Base-by-base conservation (phyloP, 2,329 filamentous ascomycete genomes). In the Didymella lethalis region DNA sequence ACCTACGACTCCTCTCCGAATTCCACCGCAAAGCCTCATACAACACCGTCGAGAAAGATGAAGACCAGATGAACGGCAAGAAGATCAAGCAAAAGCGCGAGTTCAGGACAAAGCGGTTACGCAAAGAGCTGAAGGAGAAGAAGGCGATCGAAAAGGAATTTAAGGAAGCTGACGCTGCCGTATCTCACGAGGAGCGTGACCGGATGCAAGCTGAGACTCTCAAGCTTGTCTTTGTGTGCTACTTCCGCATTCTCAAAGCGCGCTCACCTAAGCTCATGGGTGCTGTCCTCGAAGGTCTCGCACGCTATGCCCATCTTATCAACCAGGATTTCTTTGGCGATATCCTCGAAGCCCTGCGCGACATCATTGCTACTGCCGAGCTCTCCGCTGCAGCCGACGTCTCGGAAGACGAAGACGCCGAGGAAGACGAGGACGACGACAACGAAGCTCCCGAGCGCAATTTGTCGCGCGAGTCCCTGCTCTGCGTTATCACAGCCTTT, bases 291-390 rank as follows among this genome's bases (percentile, higher is more conserved):
- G 95, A 98, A 80, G 95, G 95, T 28, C 82, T 99, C 23, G 93
- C 94, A 49, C 93, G 93, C 74, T 99, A 96, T 74, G 89, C 93
- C 3, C 95, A 97, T 75, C 85, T 99, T 59, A 99, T 99, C 83
- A 99, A 99, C 80, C 93, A 99, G 74, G 92, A 99, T 75, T 98
- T 99, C 82, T 99, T 99, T 70, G 95, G 94, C 28, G 95, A 99
- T 74, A 84, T 99, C 29, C 86, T 99, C 11, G 95, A 98, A 78
- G 94, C 93, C 0, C 83, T 99, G 38, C 96, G 96, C 77, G 95
- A 99, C 64, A 85, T 99, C 44, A 94, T 98, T 69, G 86, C 87
- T 4, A 87, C 93, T 66, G 90, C 90, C 51, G 77, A 82, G 57
- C 72, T 79, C n/a, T 74, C 70, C 16, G 82, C 84, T 0, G 82